These are phyloP conservation scores for Cordyceps farinosa DNA, from an alignment of 2,329 filamentous ascomycete genomes.

Conservation along the genomic window DNA sequence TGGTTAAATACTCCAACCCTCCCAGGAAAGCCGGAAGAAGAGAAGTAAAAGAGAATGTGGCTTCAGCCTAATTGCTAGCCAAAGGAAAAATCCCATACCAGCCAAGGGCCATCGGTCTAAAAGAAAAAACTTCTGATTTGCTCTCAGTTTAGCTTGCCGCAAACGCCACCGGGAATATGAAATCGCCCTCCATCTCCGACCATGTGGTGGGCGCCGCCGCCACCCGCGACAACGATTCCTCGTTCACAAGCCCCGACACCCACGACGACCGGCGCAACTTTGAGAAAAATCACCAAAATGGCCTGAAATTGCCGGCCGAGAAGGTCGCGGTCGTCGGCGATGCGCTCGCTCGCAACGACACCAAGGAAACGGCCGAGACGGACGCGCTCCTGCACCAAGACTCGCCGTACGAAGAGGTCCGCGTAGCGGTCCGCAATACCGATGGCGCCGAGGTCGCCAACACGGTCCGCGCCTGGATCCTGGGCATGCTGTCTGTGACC, in stretches of 20 bases:
- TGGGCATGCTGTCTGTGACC: slow-evolving; percentile 44
- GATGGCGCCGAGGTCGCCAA: slow-evolving; percentile 35
- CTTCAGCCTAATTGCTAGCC: not conserved
- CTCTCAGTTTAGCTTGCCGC: not conserved
- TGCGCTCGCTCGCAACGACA: slow-evolving; percentile 30
- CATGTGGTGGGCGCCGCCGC: not conserved
- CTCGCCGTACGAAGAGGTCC: slow-evolving; percentile 35
- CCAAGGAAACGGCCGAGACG: slow-evolving; percentile 29
- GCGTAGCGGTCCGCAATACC: slow-evolving; percentile 36
- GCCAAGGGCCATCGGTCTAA: no score
- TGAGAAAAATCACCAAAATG: slow-evolving; percentile 32
- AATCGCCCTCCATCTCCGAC: not conserved
- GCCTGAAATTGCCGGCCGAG: slow-evolving; percentile 33
- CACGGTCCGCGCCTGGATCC: slow-evolving; percentile 43
- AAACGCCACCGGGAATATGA: slow-evolving; percentile 1
- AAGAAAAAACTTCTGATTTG: not conserved
- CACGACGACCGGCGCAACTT: slow-evolving; percentile 28
- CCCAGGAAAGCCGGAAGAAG: not conserved
- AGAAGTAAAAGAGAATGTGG: not conserved
- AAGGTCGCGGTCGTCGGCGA: slow-evolving; percentile 32
- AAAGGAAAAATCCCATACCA: not conserved
- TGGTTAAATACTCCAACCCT: not conserved
- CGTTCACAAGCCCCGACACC: not conserved
- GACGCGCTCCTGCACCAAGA: slow-evolving; percentile 33
- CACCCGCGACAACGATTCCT: not conserved